Evolutionary conservation across 2,329 filamentous ascomycete species (phyloP), one percentile per base, ranked within the genome.

Genomic region (Niveomyces coronatus): DNA sequence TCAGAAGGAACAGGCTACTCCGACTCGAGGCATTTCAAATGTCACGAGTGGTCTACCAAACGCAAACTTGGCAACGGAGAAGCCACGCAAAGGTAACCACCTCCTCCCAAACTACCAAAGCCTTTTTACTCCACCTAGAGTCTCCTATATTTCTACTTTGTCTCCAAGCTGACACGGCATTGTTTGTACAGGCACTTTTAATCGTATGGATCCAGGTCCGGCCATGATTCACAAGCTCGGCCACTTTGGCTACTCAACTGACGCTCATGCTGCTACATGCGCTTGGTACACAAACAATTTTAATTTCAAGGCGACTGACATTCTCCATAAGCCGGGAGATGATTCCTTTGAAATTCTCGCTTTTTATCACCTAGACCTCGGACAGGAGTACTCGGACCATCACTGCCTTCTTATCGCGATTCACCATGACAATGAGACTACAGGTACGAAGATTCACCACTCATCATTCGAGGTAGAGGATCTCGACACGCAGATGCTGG

Each of bases 401-500:
- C 74, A 78, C 47, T 60, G n/a, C 56, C 3, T 65, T 76, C 40
- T 74, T 76, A 56, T 58, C 74, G 43, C 43, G 45, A 49, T 39
- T 46, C 45, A 3, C 39, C 43, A 8, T 33, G 36, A 22, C 38
- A 27, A 39, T 31, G 23, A n/a, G n/a, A n/a, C n/a, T n/a, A n/a
- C n/a, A n/a, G n/a, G n/a, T n/a, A 28, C 39, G 9, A 27, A 31
- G 18, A 23, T 48, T 8, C 52, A 53, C 37, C 53, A 57, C 40
- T 40, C 35, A 3, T 54, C 52, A 13, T 57, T 46, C 38, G 53
- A 79, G 47, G 70, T 78, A 0, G 64, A 71, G 22, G 72, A 79
- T 48, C 74, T 75, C 44, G 76, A 81, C 48, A 70, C 68, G 1
- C 75, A 80, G 59, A 57, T 64, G 14, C 53, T 79, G 3, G 76